Evolutionary conservation across 345 rosid species (phyloP), one percentile per base, ranked within the genome.

Genomic region (Chamaenerion angustifolium): DNA sequence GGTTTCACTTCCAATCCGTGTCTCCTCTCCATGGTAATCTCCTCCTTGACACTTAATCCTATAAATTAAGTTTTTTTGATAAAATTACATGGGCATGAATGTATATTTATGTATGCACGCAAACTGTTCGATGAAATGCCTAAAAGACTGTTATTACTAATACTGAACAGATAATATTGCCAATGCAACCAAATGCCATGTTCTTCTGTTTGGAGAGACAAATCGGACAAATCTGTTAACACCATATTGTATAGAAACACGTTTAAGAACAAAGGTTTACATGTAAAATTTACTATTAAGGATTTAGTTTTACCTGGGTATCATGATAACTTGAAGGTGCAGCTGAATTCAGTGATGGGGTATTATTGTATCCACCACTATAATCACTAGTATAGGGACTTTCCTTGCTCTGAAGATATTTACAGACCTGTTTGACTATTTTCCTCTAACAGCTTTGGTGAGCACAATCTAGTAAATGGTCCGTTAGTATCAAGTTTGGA

Each of bases 361-460:
- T 35, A 31, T n/a, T n/a, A n/a, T 51, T 53, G 54, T 56, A 56
- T 55, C 63, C 60, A 56, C 48, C 18, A 48, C 8, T 31, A 8
- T 31, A 31, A 31, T 31, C 37, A 31, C 37, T 31, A 31, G 6
- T 31, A 31, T 25, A 15, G 0, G 16, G 46, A 1, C 61, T n/a
- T 31, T 65, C 41, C 40, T 53, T 25, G 37, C 54, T 71, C 64
- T 75, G 98, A 92, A 87, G 71, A 84, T 74, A 63, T 92, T 92
- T 65, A 87, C 98, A 13, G 98, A 92, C 69, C 85, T 92, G 61
- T 92, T 92, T 71, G 96, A 92, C 77, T 92, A 84, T 76, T 84
- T 92, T 65, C 98, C 98, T 19, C 65, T 92, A 63, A 92, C 98
- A 58, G 98, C 96, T 51, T 75, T 92, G 93, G 96, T 92, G 56